Conservation (phyloP, 192 early-diverging fungal species). For the Funneliformis mosseae region DNA sequence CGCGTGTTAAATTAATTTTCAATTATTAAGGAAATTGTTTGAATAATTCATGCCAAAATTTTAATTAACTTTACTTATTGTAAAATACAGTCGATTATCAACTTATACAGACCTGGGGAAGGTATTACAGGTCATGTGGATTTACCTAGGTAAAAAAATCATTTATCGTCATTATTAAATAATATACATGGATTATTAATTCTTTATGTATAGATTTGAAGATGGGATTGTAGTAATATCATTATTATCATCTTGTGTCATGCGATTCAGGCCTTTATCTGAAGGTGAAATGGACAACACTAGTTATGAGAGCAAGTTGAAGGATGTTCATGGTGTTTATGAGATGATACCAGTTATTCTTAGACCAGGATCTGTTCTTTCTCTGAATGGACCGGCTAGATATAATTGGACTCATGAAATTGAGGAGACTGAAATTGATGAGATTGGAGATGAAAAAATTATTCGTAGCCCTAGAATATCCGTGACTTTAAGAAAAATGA, state of each 20-base stretch:
- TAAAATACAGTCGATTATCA: constrained; percentile 34
- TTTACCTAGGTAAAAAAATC: constrained; percentile 34
- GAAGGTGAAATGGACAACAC: neutral
- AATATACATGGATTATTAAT: neutral
- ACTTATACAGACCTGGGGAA: constrained; percentile 45
- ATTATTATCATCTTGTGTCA: constrained; percentile 44
- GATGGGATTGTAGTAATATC: constrained; percentile 47
- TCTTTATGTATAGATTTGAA: constrained; percentile 37
- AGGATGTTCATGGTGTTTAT: neutral
- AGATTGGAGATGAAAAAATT: constrained; percentile 31
- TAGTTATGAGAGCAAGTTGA: neutral
- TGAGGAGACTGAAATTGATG: constrained; percentile 33
- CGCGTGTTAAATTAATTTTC: neutral
- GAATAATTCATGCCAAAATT: neutral
- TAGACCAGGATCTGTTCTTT: constrained; percentile 41
- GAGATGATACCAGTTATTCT: constrained; percentile 34
- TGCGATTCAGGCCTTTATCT: constrained; percentile 39
- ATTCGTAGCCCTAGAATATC: constrained; percentile 39
- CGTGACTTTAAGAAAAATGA: constrained; percentile 44
- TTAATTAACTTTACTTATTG: neutral
- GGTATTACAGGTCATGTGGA: constrained; percentile 48
- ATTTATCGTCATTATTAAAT: neutral
- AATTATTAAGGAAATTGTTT: neutral
- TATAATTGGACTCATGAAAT: constrained; percentile 48
- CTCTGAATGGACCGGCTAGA: constrained; percentile 38